Conservation (phyloP, 2,329 filamentous ascomycete genomes). For the Ceratocystis papillata region DNA sequence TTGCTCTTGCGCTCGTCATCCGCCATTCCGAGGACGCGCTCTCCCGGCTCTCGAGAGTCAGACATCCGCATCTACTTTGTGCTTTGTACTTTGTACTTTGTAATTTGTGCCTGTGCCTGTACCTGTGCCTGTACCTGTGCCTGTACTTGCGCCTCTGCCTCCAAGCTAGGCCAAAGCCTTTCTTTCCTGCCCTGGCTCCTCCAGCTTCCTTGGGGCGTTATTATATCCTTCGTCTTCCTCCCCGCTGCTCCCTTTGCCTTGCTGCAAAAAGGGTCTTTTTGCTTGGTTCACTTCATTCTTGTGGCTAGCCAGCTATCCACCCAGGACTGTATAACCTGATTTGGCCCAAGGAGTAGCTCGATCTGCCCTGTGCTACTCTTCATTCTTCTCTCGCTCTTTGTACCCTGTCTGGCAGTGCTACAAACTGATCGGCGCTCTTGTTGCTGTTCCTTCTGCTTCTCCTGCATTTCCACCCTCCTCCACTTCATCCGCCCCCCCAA, state of each 20-base stretch:
- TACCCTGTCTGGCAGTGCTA: conserved; percentile 2
- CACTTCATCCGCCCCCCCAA: neutral
- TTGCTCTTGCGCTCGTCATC: neutral
- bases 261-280: neutral
- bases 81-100: neutral
- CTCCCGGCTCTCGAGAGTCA: neutral
- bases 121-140: too few species aligned
- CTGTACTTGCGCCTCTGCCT: too few species aligned
- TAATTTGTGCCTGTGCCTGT: too few species aligned
- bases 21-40: neutral
- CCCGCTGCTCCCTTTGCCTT: neutral
- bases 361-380: conserved; percentile 12
- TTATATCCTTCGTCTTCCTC: neutral
- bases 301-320: neutral
- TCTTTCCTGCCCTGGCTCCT: neutral
- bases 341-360: neutral
- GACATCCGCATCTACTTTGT: neutral
- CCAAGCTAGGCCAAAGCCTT: too few species aligned
- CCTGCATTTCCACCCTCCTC: conserved; percentile 8
- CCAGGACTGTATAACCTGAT: conserved; percentile 1
- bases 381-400: conserved; percentile 9
- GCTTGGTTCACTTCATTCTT: conserved; percentile 1
- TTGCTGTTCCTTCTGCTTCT: conserved; percentile 9
- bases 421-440: conserved; percentile 4
- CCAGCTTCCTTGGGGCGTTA: neutral